Evolutionary conservation across 2,329 filamentous ascomycete species (phyloP).

Genomic region (Apiospora koreana): DNA sequence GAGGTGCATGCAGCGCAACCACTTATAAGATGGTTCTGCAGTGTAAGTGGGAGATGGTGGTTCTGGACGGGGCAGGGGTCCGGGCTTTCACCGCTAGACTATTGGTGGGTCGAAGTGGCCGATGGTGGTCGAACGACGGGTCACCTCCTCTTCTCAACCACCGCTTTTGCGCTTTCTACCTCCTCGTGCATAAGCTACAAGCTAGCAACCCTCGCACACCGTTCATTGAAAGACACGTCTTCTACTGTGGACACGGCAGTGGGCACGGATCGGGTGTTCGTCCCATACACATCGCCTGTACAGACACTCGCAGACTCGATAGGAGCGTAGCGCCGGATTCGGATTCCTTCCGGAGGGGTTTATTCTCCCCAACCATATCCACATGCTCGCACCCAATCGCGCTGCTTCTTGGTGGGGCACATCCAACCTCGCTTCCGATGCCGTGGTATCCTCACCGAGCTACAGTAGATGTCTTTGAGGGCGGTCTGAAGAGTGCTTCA

Average conservation of each 20-base stretch:
- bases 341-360: neutral
- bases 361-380: neutral
- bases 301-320: neutral
- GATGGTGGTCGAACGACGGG: neutral
- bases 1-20: neutral
- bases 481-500: neutral
- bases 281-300: neutral
- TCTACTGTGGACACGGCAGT: neutral
- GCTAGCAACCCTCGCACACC: neutral
- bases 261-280: conserved; percentile 12
- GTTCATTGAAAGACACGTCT: conserved; percentile 3
- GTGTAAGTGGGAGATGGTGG: neutral
- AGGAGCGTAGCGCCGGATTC: neutral
- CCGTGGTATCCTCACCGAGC: neutral
- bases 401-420: neutral
- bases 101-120: neutral
- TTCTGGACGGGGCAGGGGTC: neutral
- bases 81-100: conserved; percentile 4
- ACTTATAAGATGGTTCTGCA: neutral
- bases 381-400: neutral
- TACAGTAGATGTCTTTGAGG: neutral
- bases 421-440: neutral
- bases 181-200: neutral
- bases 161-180: neutral
- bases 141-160: neutral